Evolutionary conservation across 2,329 filamentous ascomycete species (phyloP).

Genomic region (Pseudocercospora eumusae): DNA sequence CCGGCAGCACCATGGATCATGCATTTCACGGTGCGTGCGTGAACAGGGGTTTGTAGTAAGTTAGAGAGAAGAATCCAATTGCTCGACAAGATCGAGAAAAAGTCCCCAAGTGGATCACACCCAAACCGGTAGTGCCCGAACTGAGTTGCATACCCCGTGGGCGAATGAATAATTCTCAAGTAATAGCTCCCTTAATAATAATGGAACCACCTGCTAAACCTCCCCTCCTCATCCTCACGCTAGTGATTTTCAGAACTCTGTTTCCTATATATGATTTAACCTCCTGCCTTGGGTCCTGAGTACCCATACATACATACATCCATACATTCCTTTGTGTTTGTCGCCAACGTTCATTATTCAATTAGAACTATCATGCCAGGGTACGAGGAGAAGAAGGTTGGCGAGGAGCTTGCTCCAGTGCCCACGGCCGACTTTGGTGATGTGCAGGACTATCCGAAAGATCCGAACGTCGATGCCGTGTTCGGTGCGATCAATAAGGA

Average conservation of each 20-base stretch:
- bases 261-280: constrained; percentile 7
- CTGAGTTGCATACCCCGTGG: constrained; percentile 16
- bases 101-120: not conserved
- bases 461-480: constrained; percentile 22
- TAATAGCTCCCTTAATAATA: constrained; percentile 23
- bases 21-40: constrained; percentile 2
- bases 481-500: constrained; percentile 26
- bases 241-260: constrained; percentile 12
- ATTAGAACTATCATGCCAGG: constrained; percentile 21
- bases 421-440: constrained; percentile 23
- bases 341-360: not conserved
- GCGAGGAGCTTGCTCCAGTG: constrained; percentile 25
- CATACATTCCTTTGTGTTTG: constrained; percentile 9
- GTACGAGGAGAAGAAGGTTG: constrained; percentile 22
- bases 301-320: too few relatives aligned
- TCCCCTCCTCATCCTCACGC: constrained; percentile 2
- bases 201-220: constrained; percentile 4
- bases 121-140: constrained; percentile 18
- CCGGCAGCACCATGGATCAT: constrained; percentile 3
- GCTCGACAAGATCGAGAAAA: not conserved
- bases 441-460: constrained; percentile 22
- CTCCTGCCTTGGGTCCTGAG: constrained; percentile 2
- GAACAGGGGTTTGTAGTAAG: too few relatives aligned
- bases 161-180: constrained; percentile 21
- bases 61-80: too few relatives aligned